Base-by-base conservation (phyloP, 345 rosid species). In the Rhizophora apiculata region DNA sequence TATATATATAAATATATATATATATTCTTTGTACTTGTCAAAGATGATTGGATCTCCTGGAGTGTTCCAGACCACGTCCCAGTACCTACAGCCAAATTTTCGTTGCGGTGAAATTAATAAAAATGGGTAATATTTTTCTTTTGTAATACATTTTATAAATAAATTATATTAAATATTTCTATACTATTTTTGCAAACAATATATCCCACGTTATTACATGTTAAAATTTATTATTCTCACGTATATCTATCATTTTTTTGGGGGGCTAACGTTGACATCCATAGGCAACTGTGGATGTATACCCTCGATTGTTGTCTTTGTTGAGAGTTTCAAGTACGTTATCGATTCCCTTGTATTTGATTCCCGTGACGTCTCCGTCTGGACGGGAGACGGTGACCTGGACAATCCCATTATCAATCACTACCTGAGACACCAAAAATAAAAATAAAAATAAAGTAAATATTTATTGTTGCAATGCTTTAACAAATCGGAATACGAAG, bases 51-150 rank as follows among this genome's bases (percentile, higher is more conserved):
- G 27, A 26, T 62, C 29, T 39, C 76, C 80, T 8, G 80, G 80
- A 8, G 64, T 72, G 72, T 65, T 54, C 80, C 80, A 76, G 5
- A 76, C 80, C 19, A 71, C 72, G 37, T 76, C 80, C 80, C 80
- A 76, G 19, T 76, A 76, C 32, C 79, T 73, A 58, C 22, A 34
- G 24, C n/a, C 19, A 60, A 24, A 68, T 15, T 15, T 20, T 46
- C 29, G 4, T 9, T 5, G 39, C 4, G 3, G 16, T 13, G 18
- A 13, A 11, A 13, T 13, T 5, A 43, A 43, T 13, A 43, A 43
- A 43, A 43, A 43, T 39, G 11, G 48, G 15, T 11, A 37, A 37
- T 39, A 13, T 43, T 43, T 3, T 43, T 43, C 5, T 43, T 43
- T 3, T 43, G 0, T 3, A 15, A 43, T 43, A 43, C 13, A 43